These are phyloP conservation scores for Pyrenopolyporus hunteri DNA, from an alignment of 495 filamentous ascomycete species.

Conservation along the genomic window DNA sequence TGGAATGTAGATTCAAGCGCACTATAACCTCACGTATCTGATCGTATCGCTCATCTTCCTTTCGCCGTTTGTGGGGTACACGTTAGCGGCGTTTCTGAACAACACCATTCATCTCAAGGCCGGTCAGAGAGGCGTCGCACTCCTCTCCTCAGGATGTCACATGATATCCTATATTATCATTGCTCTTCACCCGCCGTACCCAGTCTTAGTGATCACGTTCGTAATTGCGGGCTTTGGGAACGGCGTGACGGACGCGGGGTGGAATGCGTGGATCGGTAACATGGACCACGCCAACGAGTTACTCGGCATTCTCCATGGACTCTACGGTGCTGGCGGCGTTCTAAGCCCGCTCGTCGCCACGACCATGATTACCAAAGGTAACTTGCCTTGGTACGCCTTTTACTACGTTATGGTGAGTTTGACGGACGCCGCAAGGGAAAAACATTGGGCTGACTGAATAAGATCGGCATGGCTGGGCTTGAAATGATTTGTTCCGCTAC, in stretches of 20 bases:
- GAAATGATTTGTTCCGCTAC: constrained; percentile 60
- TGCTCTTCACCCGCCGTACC: constrained; percentile 72
- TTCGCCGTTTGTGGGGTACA: constrained; percentile 79
- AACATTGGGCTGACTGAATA: constrained; percentile 24
- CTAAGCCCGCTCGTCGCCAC: constrained; percentile 80
- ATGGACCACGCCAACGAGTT: constrained; percentile 72
- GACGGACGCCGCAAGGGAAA: not conserved
- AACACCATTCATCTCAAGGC: constrained; percentile 60
- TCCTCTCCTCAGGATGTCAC: constrained; percentile 68
- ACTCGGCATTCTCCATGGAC: constrained; percentile 73
- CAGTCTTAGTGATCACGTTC: constrained; percentile 73
- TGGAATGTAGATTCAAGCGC: constrained; percentile 57
- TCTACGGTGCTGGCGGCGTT: constrained; percentile 79
- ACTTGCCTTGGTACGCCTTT: constrained; percentile 66
- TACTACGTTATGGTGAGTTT: constrained; percentile 62
- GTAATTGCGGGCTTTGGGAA: constrained; percentile 74
- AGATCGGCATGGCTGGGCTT: constrained; percentile 66
- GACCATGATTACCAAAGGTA: constrained; percentile 65
- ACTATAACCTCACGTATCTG: constrained; percentile 77
- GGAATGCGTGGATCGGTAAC: constrained; percentile 84
- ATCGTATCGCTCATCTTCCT: constrained; percentile 83
- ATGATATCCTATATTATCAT: constrained; percentile 72
- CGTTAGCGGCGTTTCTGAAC: constrained; percentile 75
- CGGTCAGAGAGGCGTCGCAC: constrained; percentile 77
- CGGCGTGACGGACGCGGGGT: constrained; percentile 72